Base-by-base conservation (phyloP, 495 filamentous ascomycete genomes). In the Lasiosphaeria miniovina region DNA sequence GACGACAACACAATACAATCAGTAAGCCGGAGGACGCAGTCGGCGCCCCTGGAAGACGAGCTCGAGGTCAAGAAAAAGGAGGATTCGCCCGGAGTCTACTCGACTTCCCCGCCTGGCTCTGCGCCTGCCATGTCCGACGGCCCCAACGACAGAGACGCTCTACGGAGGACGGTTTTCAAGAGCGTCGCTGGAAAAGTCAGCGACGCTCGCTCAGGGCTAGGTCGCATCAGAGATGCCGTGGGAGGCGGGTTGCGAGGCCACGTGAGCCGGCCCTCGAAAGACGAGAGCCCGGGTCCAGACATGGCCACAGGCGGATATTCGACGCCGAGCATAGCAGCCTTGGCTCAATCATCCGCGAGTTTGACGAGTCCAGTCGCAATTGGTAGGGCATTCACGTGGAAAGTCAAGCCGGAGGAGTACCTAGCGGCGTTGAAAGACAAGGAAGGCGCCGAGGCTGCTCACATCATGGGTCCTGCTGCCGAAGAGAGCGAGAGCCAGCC, bases 201-300 rank as follows among this genome's bases (percentile, higher is more conserved):
- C 54, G 91, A 96, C 74, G 90, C 91, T 56, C 85, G 89, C 36
- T 90, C 88, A 52, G 91, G 91, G 8, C 80, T 97, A 53, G 89
- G 86, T 6, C 84, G 88, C 35, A 91, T 96, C 74, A 89, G 90
- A 63, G 90, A 93, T 69, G 91, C 89, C 4, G 89, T 96, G 24
- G 88, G 89, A 14, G 70, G 73, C 31, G 74, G 79, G 7, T 61
- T 75, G 40, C 77, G 80, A 57, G 74, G 79, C 14, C 82, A 84
- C 49, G 61, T 59, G 34, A 79, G 70, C 56, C 77, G 75, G 14
- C 75, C 76, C 32, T 82, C 82, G 11, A 76, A 71, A 51, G 79
- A 81, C 53, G 71, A 79, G 61, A 61, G 66, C 6, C 63, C 72
- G 6, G 24, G 24, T 24, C 24, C 24, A 24, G 74, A 77, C 52